phyloP scores from a whole-genome alignment of 2,329 filamentous ascomycete species.

The Hypoxylon rubiginosum region DNA sequence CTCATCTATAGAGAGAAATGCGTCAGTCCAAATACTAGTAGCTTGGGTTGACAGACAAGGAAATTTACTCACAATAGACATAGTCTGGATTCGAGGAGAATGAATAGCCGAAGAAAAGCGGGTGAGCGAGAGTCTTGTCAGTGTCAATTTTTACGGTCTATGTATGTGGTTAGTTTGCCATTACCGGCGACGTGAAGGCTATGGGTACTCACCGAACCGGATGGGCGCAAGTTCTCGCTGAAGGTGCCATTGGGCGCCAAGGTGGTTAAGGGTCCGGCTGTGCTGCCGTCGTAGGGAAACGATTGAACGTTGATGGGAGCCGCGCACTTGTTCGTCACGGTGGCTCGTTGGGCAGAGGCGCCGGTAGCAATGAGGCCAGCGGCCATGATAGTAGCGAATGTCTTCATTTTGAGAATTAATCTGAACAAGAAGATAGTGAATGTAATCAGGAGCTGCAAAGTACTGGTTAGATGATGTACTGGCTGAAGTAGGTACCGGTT shows the following conservation, averaged over 20 bases:
- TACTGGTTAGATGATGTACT: neutral
- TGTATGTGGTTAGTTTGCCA: conserved; percentile 25
- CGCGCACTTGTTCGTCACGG: conserved; percentile 55
- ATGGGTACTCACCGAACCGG: conserved; percentile 54
- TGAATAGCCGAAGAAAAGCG: conserved; percentile 60
- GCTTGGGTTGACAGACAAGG: too few relatives aligned
- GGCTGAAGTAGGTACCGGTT: conserved; percentile 4
- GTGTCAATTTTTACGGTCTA: conserved; percentile 59
- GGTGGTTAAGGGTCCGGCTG: conserved; percentile 51
- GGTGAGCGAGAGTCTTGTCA: conserved; percentile 53
- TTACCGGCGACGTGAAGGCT: neutral
- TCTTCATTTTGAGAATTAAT: conserved; percentile 48
- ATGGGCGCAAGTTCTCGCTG: conserved; percentile 52
- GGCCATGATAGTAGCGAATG: conserved; percentile 44
- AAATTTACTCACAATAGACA: conserved; percentile 50
- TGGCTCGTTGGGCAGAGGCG: conserved; percentile 53
- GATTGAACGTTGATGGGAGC: conserved; percentile 56
- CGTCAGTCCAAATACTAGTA: too few relatives aligned
- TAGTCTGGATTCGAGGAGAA: conserved; percentile 54
- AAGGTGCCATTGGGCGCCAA: conserved; percentile 47
- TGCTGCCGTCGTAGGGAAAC: conserved; percentile 51
- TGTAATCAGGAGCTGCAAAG: conserved; percentile 14
- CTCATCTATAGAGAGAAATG: conserved; percentile 44
- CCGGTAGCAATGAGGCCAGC: conserved; percentile 52
- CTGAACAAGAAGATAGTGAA: neutral